Conservation (phyloP, 352 stramenopile genomes). For the Phytophthora agathidicida region DNA sequence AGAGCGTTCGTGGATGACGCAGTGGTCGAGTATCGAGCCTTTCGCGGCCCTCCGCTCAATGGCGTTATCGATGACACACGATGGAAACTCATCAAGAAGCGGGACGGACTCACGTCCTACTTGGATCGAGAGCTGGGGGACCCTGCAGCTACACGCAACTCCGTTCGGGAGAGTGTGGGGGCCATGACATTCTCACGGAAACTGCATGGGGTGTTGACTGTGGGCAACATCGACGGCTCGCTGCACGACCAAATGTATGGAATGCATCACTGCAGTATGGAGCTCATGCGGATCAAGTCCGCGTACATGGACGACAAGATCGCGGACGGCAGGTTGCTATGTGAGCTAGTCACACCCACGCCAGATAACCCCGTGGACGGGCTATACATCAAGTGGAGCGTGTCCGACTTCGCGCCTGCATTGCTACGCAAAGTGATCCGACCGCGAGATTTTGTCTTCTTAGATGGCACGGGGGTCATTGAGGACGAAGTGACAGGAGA, state of each 20-base stretch:
- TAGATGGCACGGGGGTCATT: constrained; percentile 54
- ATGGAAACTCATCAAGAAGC: constrained; percentile 64
- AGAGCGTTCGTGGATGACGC: constrained; percentile 50
- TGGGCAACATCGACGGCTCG: constrained; percentile 34
- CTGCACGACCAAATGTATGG: constrained; percentile 73
- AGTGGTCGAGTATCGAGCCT: constrained; percentile 50
- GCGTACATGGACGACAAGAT: constrained; percentile 59
- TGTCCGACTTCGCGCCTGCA: constrained; percentile 38
- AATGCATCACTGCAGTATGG: constrained; percentile 51
- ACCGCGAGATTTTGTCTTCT: constrained; percentile 60
- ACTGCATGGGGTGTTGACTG: constrained; percentile 34
- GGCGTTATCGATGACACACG: constrained; percentile 42
- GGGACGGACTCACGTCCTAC: constrained; percentile 29
- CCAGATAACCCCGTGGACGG: constrained; percentile 54
- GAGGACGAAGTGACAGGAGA: constrained; percentile 36
- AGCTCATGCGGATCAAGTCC: constrained; percentile 58
- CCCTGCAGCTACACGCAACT: constrained; percentile 6
- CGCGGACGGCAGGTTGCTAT: constrained; percentile 52
- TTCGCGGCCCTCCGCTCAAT: constrained; percentile 32
- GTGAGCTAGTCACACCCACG: constrained; percentile 38
- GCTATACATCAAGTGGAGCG: constrained; percentile 64
- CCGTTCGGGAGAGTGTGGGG: constrained; percentile 25
- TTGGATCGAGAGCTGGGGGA: constrained; percentile 31
- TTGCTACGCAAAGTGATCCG: constrained; percentile 42
- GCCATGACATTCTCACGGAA: constrained; percentile 41